Percentiles rank a stretch among this genome's conserved stretches.
These are phyloP conservation scores for Triangularia setosa DNA, from an alignment of 2,329 filamentous ascomycete genomes.

Conservation along the genomic window DNA sequence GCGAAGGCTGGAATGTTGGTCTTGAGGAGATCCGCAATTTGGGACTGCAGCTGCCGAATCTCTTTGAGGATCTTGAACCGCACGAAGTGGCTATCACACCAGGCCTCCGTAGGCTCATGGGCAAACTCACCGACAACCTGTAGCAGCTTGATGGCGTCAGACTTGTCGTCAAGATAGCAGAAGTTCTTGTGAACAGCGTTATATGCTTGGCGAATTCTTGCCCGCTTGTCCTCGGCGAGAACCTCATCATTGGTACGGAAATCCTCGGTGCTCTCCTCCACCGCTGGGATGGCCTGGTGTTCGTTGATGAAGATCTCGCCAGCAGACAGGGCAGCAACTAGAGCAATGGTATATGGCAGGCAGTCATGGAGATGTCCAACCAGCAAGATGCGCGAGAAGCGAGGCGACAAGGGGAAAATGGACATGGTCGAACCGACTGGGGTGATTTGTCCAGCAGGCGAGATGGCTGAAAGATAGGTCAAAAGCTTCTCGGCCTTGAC, in stretches of 20 bases:
- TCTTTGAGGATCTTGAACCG: slow-evolving; percentile 84
- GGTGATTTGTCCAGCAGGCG: slow-evolving; percentile 69
- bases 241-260: slow-evolving; percentile 64
- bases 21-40: slow-evolving; percentile 77
- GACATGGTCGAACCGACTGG: slow-evolving; percentile 77
- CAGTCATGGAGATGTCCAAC: slow-evolving; percentile 81
- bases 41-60: slow-evolving; percentile 73
- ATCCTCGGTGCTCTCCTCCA: slow-evolving; percentile 44
- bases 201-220: slow-evolving; percentile 56
- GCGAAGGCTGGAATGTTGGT: slow-evolving; percentile 66
- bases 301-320: slow-evolving; percentile 84
- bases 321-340: slow-evolving; percentile 84
- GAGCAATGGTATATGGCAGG: slow-evolving; percentile 77
- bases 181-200: slow-evolving; percentile 75
- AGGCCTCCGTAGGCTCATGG: slow-evolving; percentile 65
- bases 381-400: slow-evolving; percentile 87
- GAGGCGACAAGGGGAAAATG: slow-evolving; percentile 82
- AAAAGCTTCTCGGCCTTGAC: slow-evolving; percentile 82
- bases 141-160: slow-evolving; percentile 86
- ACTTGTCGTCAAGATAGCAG: slow-evolving; percentile 73
- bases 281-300: slow-evolving; percentile 64
- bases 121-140: slow-evolving; percentile 86
- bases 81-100: slow-evolving; percentile 81
- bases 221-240: slow-evolving; percentile 65
- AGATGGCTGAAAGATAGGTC: slow-evolving; percentile 78